Conservation (phyloP, 2,329 filamentous ascomycete genomes). For the Microcyclospora tardicrescens region DNA sequence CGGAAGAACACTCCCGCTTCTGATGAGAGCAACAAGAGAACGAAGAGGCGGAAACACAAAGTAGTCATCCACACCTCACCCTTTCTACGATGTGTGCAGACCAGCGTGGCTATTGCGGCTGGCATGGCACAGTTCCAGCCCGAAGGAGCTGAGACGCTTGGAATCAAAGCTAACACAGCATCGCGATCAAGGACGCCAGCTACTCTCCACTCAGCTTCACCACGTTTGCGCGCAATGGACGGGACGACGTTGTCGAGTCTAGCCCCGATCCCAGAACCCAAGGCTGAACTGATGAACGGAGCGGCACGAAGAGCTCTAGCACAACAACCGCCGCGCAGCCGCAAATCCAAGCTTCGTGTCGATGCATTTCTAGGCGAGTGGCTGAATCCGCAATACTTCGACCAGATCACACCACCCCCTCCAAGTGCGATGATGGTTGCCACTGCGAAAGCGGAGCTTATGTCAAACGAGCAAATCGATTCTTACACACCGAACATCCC, state of each 20-base stretch:
- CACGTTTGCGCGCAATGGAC: slow-evolving; percentile 16
- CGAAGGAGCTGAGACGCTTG: slow-evolving; percentile 16
- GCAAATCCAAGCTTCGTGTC: slow-evolving; percentile 56
- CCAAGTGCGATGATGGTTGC: slow-evolving; percentile 77
- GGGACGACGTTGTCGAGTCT: slow-evolving; percentile 14
- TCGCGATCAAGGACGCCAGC: slow-evolving; percentile 16
- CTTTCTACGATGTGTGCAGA: slow-evolving; percentile 85
- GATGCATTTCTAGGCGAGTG: slow-evolving; percentile 94
- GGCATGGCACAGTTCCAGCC: slow-evolving; percentile 59
- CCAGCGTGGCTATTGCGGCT: slow-evolving; percentile 73
- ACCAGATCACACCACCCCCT: slow-evolving; percentile 80
- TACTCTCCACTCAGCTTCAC: slow-evolving; percentile 22
- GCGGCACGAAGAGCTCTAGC: slow-evolving; percentile 19
- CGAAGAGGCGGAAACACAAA: slow-evolving; percentile 52
- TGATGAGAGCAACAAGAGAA: slow-evolving; percentile 9
- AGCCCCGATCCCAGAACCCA: slow-evolving; percentile 25
- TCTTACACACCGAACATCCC: slow-evolving; percentile 26
- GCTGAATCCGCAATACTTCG: slow-evolving; percentile 87
- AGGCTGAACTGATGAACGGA: slow-evolving; percentile 11
- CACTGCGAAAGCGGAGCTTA: slow-evolving; percentile 72
- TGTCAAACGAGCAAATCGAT: slow-evolving; percentile 57
- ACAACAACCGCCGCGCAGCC: slow-evolving; percentile 22
- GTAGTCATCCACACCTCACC: slow-evolving; percentile 88
- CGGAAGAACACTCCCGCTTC: neutral
- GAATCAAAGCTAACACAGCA: slow-evolving; percentile 13